phyloP scores from a whole-genome alignment of 1,139 yeast genomes.

The Protomyces inouyei region DNA sequence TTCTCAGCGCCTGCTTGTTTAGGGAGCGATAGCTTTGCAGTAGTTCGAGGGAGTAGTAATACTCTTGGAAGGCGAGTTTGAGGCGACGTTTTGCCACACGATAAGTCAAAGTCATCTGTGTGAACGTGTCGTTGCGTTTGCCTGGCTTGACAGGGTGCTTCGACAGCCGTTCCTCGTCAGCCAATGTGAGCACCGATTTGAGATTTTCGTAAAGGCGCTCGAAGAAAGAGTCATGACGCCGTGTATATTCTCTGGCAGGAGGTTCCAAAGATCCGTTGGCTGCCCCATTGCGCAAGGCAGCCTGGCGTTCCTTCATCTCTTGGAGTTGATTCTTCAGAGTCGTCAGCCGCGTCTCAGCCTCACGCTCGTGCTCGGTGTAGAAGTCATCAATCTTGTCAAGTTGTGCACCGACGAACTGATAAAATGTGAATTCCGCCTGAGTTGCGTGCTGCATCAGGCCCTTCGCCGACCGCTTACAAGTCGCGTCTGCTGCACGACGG shows the following conservation, averaged over 20 bases:
- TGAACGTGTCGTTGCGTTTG: slow-evolving; percentile 22
- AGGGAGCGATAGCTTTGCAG: slow-evolving; percentile 69
- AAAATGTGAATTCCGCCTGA: slow-evolving; percentile 45
- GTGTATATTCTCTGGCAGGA: not conserved
- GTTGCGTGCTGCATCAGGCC: not conserved
- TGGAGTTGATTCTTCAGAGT: slow-evolving; percentile 64
- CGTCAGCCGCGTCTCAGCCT: slow-evolving; percentile 56
- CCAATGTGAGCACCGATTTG: slow-evolving; percentile 3
- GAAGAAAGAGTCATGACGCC: not conserved
- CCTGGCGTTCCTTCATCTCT: slow-evolving; percentile 56
- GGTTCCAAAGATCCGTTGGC: not conserved
- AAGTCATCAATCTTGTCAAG: slow-evolving; percentile 57
- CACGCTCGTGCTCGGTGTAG: slow-evolving; percentile 56
- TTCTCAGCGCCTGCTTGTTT: slow-evolving; percentile 83
- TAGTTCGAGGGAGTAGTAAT: slow-evolving; percentile 71
- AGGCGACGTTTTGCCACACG: slow-evolving; percentile 67
- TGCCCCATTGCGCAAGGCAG: slow-evolving; percentile 29
- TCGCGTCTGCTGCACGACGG: not conserved
- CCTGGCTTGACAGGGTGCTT: slow-evolving; percentile 2
- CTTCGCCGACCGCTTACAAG: not conserved
- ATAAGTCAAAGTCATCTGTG: slow-evolving; percentile 29
- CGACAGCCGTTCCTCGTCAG: slow-evolving; percentile 9
- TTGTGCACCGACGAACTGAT: slow-evolving; percentile 59
- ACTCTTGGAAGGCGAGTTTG: slow-evolving; percentile 71
- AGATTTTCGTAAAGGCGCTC: not conserved